Base-by-base conservation (phyloP, 345 rosid genomes). In the Streptanthus diversifolius region DNA sequence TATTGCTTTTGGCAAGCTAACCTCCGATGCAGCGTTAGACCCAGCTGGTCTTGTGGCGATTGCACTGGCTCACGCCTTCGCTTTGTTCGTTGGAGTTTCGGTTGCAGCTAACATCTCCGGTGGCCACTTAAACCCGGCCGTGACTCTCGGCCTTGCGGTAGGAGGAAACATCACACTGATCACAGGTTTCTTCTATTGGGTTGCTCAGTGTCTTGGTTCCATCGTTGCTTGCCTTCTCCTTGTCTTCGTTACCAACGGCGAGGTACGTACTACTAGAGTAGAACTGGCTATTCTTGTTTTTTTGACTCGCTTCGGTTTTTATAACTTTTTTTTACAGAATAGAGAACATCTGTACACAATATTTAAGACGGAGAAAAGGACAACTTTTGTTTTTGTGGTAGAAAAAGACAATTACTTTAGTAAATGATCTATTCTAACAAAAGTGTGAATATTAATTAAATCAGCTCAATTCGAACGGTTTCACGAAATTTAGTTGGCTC, bases 41-140 rank as follows among this genome's bases (percentile, higher is more conserved):
- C 92, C 92, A 30, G 66, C 93, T 13, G 97, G 96, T 21, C 85
- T 89, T n/a, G 93, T 93, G 22, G 98, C 96, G 0, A 72, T 93
- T 45, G 97, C 96, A 0, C 84, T 90, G 69, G 93, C 97, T 29
- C 98, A 93, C 52, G 97, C 90, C 0, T 84, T 89, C 8, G 96
- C 93, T 0, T 72, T 90, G 33, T 89, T 93, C 17, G 98, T 90
- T 0, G 97, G 93, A 0, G 93, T 93, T 13, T 54, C 97, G n/a
- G 27, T 90, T 0, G 96, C 92, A 0, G 96, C 93, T 54, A 90
- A 93, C 83, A 90, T 87, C 72, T 93, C 96, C 0, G 98, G 97
- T 9, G 98, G 98, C 14, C 97, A 90, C 61, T 69, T 90, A 24
- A 93, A 93, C 63, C 97, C 97, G 0, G 97, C 97, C 7, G 96